Percentiles rank a stretch among this genome's conserved stretches.
phyloP scores from a whole-genome alignment of 2,329 filamentous ascomycete species.

The Tolypocladium album region DNA sequence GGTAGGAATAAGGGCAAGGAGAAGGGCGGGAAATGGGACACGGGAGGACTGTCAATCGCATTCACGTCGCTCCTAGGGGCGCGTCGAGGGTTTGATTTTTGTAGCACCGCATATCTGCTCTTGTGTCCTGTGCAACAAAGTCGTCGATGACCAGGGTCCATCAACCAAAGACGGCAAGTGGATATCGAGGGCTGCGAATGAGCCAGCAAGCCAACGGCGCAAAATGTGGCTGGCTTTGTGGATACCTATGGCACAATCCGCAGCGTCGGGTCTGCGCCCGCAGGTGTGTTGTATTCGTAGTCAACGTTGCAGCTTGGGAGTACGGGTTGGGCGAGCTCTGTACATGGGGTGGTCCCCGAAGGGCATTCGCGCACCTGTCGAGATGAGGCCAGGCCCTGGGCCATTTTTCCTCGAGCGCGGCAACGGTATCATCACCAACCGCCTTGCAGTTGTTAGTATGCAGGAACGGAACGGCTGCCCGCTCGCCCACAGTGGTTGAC shows the following conservation, averaged over 20 bases:
- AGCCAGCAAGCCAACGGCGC: not conserved
- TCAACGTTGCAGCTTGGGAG: not conserved
- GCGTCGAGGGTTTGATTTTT: not conserved
- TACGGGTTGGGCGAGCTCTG: not conserved
- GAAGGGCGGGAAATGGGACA: not conserved
- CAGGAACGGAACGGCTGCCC: conserved; percentile 4
- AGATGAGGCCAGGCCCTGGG: not conserved
- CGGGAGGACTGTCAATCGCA: not conserved
- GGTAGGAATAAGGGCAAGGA: not conserved
- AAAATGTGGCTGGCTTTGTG: not conserved
- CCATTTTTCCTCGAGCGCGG: not conserved
- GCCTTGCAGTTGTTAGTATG: conserved; percentile 2
- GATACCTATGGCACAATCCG: conserved; percentile 1
- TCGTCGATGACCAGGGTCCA: not conserved
- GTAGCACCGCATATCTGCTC: not conserved
- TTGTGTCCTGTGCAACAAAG: not conserved
- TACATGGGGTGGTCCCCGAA: not conserved
- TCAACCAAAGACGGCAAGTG: not conserved
- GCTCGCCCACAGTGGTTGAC: not conserved
- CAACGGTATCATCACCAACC: not conserved
- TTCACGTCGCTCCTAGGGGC: not conserved
- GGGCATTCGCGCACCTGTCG: not conserved
- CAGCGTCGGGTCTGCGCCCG: conserved; percentile 2
- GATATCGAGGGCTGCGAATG: not conserved
- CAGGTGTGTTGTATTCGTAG: not conserved